A percentile compares a stretch with the other conserved stretches of the same genome.
phyloP scores from a whole-genome alignment of 129 eudicot genomes.

The Helianthus tuberosus region DNA sequence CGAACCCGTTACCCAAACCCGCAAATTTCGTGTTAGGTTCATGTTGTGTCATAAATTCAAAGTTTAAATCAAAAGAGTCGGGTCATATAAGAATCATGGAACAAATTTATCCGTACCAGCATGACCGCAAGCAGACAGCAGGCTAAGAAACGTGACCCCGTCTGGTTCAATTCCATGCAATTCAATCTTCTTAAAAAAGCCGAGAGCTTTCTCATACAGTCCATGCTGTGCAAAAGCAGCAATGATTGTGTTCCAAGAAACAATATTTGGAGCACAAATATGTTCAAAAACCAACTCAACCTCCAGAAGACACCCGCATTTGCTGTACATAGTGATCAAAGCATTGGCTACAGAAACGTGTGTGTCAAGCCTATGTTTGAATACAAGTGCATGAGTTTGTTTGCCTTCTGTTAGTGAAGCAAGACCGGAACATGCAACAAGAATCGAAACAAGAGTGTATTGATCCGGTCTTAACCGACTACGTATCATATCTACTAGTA shows the following conservation, averaged over 20 bases:
- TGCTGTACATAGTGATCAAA: constrained; percentile 55
- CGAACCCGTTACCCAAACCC: no score
- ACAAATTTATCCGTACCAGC: constrained; percentile 18
- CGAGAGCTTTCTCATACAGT: constrained; percentile 38
- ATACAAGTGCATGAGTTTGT: constrained; percentile 46
- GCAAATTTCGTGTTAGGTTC: no score
- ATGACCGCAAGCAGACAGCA: constrained; percentile 43
- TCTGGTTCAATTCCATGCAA: constrained; percentile 41
- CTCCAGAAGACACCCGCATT: constrained; percentile 48
- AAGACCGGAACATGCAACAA: constrained; percentile 52
- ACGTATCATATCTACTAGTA: constrained; percentile 39
- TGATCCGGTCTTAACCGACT: constrained; percentile 44
- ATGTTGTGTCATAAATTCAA: no score
- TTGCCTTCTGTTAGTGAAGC: constrained; percentile 45
- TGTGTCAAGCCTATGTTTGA: constrained; percentile 35
- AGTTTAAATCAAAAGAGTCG: no score
- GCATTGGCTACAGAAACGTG: constrained; percentile 47
- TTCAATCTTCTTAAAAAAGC: constrained; percentile 34
- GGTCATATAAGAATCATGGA: not conserved
- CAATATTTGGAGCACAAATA: constrained; percentile 36
- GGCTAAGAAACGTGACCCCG: constrained; percentile 53
- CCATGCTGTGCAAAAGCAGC: constrained; percentile 63
- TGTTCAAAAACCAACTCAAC: constrained; percentile 41
- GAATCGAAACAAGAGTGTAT: constrained; percentile 46
- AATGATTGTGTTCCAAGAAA: constrained; percentile 62